phyloP scores from a whole-genome alignment of 192 early-diverging fungal genomes.

The Backusella australiensis region DNA sequence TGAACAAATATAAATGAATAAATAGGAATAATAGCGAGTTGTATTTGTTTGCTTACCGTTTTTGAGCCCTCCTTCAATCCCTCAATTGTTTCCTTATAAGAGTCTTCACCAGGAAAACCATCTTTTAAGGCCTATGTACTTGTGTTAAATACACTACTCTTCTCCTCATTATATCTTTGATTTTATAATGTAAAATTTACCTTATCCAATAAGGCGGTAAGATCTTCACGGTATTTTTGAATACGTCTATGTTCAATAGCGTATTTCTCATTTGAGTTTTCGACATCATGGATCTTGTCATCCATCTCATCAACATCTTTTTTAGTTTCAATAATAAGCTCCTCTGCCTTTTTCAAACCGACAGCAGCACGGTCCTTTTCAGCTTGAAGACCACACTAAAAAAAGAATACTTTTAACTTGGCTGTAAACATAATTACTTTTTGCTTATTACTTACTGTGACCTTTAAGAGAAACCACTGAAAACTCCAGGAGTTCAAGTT shows the following conservation, averaged over 20 bases:
- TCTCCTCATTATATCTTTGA: not conserved
- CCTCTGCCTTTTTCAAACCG: conserved; percentile 14
- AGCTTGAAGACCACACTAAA: conserved; percentile 23
- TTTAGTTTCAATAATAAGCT: conserved; percentile 1
- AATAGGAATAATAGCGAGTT: not conserved
- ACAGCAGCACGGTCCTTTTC: conserved; percentile 7
- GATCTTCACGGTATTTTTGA: conserved; percentile 34
- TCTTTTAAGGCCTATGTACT: not conserved
- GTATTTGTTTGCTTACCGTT: not conserved
- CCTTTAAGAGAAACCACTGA: conserved; percentile 17
- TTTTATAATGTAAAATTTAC: conserved; percentile 19
- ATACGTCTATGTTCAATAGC: conserved; percentile 29
- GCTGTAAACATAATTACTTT: no score
- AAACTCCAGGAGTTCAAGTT: conserved; percentile 15
- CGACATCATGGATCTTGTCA: conserved; percentile 7
- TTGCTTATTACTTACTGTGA: conserved; percentile 26
- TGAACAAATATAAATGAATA: not conserved
- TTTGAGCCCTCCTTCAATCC: not conserved
- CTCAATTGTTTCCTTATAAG: conserved; percentile 11
- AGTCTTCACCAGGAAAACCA: conserved; percentile 4
- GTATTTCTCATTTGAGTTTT: conserved; percentile 28
- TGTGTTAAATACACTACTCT: not conserved
- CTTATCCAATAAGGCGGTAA: conserved; percentile 22
- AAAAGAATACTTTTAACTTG: not conserved
- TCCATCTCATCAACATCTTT: conserved; percentile 18